Evolutionary conservation across 2,329 filamentous ascomycete species (phyloP), one percentile per base, ranked within the genome.

Genomic region (Fusarium sp.): DNA sequence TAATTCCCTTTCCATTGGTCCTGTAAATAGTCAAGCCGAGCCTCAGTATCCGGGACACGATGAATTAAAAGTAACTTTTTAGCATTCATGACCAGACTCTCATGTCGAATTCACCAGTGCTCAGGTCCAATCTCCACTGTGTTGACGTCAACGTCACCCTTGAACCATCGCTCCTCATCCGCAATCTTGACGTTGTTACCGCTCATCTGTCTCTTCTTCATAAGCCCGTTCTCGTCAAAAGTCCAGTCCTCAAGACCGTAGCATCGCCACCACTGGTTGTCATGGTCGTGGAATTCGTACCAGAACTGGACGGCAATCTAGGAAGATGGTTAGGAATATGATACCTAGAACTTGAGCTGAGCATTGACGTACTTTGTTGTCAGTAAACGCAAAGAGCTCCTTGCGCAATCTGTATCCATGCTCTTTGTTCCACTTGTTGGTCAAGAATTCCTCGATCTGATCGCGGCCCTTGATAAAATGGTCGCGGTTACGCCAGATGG

Each of bases 271-370:
- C 94, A 97, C 80, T 94, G 91, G 40, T 92, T 92, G 2, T 86
- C 76, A 9, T 83, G 83, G 77, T 96, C 93, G 72, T 91, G 88
- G 83, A 91, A 95, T 81, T 97, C 92, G 78, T 96, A 97, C 94
- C 94, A 97, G 81, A 96, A 97, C 79, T 97, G 94, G 24, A 97
- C 94, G 1, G 94, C 94, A 72, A 95, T 96, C 82, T 90, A 3
- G 6, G 9, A n/a, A 14, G 10, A 24, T 11, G 24, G 55, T 49
- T 44, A 65, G 46, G 46, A n/a, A 60, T 3, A 4, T 24, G 1
- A 2, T n/a, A 12, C 17, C 1, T 8, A 24, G 7, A 8, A 51
- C 29, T 20, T n/a, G 9, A 4, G 27, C 7, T 17, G 22, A 24
- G 2, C 4, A 38, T 1, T 2, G 44, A 71, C 63, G 14, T 60